Base-by-base conservation (phyloP, 2,329 filamentous ascomycete genomes). In the Chaetoscypha palmicola region DNA sequence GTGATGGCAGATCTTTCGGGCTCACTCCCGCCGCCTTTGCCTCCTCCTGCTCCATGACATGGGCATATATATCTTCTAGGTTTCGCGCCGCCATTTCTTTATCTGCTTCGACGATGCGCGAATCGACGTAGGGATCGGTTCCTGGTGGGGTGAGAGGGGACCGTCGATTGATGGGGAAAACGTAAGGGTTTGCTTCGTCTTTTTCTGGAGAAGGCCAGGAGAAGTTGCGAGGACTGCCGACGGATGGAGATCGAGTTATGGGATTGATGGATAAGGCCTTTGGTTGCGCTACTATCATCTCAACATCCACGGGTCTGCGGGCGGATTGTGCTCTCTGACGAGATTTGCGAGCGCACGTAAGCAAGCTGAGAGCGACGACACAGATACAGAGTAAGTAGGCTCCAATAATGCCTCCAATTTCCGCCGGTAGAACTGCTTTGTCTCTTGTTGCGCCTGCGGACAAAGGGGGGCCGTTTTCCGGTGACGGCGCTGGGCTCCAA, bases 41-140 rank as follows among this genome's bases (percentile, higher is more conserved):
- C 46, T 76, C 77, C 58, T 96, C 90, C 56, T 94, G 86, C 63
- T 89, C 87, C 81, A 95, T 84, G 51, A 95, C 90, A 54, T 89
- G 84, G 49, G 82, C 88, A 66, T 96, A 97, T 62, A 97, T 80
- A 57, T 86, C 80, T 64, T 95, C 89, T 64, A 96, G 80, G 62
- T 95, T 86, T 52, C 82, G 73, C 64, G 92, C 81, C 51, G 86
- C 81, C 68, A 83, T 82, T 58, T 76, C 73, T 61, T 76, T 79
- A 65, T 95, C 86, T 48, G 77, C 75, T 47, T 83, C 77, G 19
- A 96, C 75, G 12, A 95, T 76, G 47, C 74, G 74, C 47, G 83
- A 80, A 62, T 96, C 88, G 47, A 96, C 86, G 17, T 78, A 80
- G 12, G 74, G 74, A 47, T 86, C 79, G 54, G 76, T 67, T 10